Conservation (phyloP, 345 rosid genomes). For the Acer yangbiense region DNA sequence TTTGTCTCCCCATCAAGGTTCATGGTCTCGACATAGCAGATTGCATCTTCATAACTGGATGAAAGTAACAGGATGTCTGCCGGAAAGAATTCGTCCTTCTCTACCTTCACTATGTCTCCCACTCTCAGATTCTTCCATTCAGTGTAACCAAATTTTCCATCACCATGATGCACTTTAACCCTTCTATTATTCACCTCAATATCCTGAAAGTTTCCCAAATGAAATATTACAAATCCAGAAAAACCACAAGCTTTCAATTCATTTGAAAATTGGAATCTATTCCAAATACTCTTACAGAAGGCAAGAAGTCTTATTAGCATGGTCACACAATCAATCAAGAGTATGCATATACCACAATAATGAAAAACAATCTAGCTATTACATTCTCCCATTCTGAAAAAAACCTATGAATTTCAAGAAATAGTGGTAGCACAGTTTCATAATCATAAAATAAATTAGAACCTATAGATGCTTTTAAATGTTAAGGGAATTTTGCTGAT, state of each 20-base stretch:
- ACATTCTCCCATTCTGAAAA: background rate
- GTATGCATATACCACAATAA: background rate
- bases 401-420: background rate
- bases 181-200: conserved; percentile 77
- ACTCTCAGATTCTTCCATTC: conserved; percentile 79
- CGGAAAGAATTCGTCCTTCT: conserved; percentile 83
- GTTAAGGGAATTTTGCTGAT: background rate
- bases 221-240: background rate
- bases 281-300: background rate
- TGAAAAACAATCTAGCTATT: conserved; percentile 8
- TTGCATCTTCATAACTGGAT: conserved; percentile 78
- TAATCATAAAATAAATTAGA: background rate
- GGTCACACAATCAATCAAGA: background rate
- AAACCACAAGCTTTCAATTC: conserved; percentile 2
- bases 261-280: background rate
- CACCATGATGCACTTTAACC: conserved; percentile 59
- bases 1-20: conserved; percentile 97
- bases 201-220: conserved; percentile 47
- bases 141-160: conserved; percentile 49
- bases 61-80: conserved; percentile 82
- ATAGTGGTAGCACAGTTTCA: background rate
- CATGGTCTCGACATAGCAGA: conserved; percentile 95
- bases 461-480: background rate
- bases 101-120: conserved; percentile 85
- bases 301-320: background rate